Base-by-base conservation (phyloP, 2,329 filamentous ascomycete genomes). In the Corinectria fuckeliana region DNA sequence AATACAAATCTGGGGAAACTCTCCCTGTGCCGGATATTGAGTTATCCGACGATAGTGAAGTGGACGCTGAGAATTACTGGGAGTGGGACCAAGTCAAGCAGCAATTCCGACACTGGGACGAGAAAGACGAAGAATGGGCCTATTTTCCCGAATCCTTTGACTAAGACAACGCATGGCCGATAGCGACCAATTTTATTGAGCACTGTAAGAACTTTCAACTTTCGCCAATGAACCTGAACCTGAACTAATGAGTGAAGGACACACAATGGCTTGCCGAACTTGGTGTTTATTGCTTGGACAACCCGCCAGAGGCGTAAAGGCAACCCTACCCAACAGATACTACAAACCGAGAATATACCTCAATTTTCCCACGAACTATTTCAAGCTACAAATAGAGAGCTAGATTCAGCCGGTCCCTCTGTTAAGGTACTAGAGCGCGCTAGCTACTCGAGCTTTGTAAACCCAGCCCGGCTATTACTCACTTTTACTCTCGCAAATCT, bases 101-200 rank as follows among this genome's bases (percentile, higher is more conserved):
- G 28, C 58, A 54, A 23, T 70, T 69, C 48, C 61, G 56, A 3
- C 69, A 71, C 23, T 70, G 64, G 69, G 67, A 71, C 14, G 58
- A 58, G 11, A 61, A 70, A 20, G 53, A 64, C 36, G 32, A 42
- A 32, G 60, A 58, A n/a, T 69, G 64, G 62, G 47, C 70, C 7
- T 66, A 61, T 34, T 71, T 63, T 25, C 69, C 69, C 3, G 66
- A 69, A 50, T 54, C 44, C n/a, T 70, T 70, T 45, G 66, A 70
- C 49, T 70, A 44, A 68, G 8, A 28, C 4, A 26, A 18, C 25
- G 8, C 14, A 26, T 21, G 20, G 20, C 18, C 18, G 4, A 14
- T 41, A 6, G 21, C 13, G 2, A 8, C 3, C 5, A 8, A 7
- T 25, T 11, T 7, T 23, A n/a, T 25, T 10, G 20, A 25, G 25